Percentiles rank a stretch among this genome's conserved stretches.
Evolutionary conservation across 768 basidiomycete species (phyloP).

Genomic region (Cystobasidium tubakii): DNA sequence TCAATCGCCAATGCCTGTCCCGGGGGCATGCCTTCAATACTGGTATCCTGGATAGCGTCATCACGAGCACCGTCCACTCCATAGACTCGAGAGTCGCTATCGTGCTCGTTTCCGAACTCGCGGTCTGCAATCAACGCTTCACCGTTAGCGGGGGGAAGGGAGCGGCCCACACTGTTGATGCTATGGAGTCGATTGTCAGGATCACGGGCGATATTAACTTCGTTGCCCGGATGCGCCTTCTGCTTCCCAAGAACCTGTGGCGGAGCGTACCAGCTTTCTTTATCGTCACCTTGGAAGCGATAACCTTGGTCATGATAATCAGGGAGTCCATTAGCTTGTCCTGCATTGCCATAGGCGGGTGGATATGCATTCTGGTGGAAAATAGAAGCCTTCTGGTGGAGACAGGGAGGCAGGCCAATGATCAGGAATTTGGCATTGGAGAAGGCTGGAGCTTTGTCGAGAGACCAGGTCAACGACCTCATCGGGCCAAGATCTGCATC

Average conservation of each 20-base stretch:
- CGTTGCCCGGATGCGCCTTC: not conserved
- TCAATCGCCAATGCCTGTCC: not conserved
- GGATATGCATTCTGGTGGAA: conserved; percentile 30
- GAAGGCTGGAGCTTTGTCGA: conserved; percentile 29
- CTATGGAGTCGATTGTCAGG: not conserved
- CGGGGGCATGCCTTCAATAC: not conserved
- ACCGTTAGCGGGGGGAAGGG: not conserved
- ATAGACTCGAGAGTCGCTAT: too few relatives aligned
- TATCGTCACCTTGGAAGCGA: not conserved
- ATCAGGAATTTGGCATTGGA: conserved; percentile 28
- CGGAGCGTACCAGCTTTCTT: conserved; percentile 1
- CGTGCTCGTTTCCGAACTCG: not conserved
- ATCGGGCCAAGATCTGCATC: conserved; percentile 4
- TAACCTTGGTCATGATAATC: conserved; percentile 22
- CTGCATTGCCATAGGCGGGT: not conserved
- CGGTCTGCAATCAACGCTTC: not conserved
- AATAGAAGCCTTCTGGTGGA: not conserved
- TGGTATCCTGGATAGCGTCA: too few relatives aligned
- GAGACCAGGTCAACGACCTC: conserved; percentile 5
- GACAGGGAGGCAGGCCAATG: conserved; percentile 19
- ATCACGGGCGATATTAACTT: not conserved
- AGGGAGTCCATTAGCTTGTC: conserved; percentile 13
- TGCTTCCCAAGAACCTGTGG: not conserved
- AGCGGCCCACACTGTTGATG: not conserved
- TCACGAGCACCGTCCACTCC: too few relatives aligned